Base-by-base conservation (phyloP, 306 rosid species). In the Quercus dentata region DNA sequence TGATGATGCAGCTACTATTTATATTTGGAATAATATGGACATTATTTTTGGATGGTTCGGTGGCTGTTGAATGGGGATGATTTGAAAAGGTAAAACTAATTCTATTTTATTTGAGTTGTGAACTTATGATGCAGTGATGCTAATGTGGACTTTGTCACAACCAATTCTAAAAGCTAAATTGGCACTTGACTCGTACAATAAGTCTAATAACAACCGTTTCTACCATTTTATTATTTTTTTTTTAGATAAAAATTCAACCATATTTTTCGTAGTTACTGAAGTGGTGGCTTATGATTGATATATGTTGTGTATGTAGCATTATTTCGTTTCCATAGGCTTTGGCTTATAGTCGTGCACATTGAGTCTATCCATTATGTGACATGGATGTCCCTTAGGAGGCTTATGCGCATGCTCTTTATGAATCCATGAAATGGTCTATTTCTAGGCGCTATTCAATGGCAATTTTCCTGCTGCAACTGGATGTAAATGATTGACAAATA, bases 61-160 rank as follows among this genome's bases (percentile, higher is more conserved):
- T 33, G 54, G 28, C 20, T 15, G 12, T 31, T 31, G 17, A 21
- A 27, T 5, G 25, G 31, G 56, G 23, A 51, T 27, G 18, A 11
- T 25, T 68, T 74, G 70, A 65, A 77, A 68, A 12, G 28, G 65
- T 76, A 41, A 25, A 69, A 75, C 20, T 5, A 49, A 20, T 71
- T 44, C n/a, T 30, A 56, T 51, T 62, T 21, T 11, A 20, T 71
- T 78, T 71, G 27, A 10, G 65, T 59, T 10, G 23, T 59, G 31
- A 12, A 59, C 15, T 59, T 10, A 21, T 59, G 65, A 12, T 59
- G 12, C 31, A 23, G 1, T 23, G 25, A 23, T 23, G 25, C 25
- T 23, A 23, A 23, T 23, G 25, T 23, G 25, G 25, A 23, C 25
- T 23, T 23, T 23, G 25, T 23, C 25, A 23, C 25, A 23, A 23